Evolutionary conservation across 495 filamentous ascomycete species (phyloP).

Genomic region (Aspergillus avenaceus): DNA sequence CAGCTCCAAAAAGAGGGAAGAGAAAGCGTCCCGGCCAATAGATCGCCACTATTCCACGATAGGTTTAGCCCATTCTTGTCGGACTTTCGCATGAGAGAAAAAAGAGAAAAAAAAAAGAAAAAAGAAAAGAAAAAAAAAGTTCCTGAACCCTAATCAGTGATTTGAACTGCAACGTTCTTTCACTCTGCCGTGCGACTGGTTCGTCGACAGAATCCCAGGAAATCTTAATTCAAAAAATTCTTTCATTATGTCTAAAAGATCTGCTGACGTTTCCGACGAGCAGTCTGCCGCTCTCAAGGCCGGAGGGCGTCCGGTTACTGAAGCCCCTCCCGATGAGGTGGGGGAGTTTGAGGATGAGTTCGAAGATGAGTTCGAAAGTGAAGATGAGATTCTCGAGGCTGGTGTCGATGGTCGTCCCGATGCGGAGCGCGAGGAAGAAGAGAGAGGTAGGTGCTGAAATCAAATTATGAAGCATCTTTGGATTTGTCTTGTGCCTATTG

Average conservation of each 20-base stretch:
- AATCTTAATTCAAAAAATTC: background rate
- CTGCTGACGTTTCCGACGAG: conserved; percentile 52
- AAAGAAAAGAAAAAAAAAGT: conserved; percentile 24
- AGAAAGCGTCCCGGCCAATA: conserved; percentile 10
- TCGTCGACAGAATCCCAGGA: conserved; percentile 14
- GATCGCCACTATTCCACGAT: conserved; percentile 41
- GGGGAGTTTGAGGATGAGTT: conserved; percentile 95
- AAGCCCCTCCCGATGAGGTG: conserved; percentile 55
- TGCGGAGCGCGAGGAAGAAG: conserved; percentile 86
- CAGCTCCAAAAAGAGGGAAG: conserved; percentile 20
- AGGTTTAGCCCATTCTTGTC: conserved; percentile 29
- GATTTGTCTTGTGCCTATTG: no score
- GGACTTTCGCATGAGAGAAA: conserved; percentile 12
- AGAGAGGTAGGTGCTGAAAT: conserved; percentile 49
- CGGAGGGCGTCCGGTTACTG: conserved; percentile 56
- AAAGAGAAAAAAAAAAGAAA: conserved; percentile 28
- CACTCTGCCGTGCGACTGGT: conserved; percentile 18
- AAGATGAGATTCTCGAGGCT: conserved; percentile 92
- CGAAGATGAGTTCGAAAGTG: conserved; percentile 95
- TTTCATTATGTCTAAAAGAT: conserved; percentile 65
- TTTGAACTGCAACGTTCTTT: conserved; percentile 9
- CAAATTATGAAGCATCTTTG: background rate
- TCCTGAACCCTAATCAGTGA: conserved; percentile 33
- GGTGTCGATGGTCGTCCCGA: conserved; percentile 90
- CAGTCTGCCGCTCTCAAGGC: conserved; percentile 60